Percentiles rank a stretch among this genome's conserved stretches.
These are phyloP conservation scores for Trifolium fragiferum DNA, from an alignment of 306 rosid genomes.

Conservation along the genomic window DNA sequence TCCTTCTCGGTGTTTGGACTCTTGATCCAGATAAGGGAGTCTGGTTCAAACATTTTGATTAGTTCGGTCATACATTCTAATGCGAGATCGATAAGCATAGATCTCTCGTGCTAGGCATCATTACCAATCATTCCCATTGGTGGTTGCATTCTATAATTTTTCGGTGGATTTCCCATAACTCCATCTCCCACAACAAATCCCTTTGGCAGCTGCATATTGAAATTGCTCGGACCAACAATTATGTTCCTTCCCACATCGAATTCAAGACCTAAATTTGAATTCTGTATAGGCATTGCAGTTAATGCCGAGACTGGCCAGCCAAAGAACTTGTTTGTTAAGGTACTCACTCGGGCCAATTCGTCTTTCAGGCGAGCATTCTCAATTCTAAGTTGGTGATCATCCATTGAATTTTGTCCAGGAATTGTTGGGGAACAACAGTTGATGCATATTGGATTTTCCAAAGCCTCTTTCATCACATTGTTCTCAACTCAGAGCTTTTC, in stretches of 20 bases:
- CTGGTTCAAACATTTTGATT: too few relatives aligned
- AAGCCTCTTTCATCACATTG: slow-evolving; percentile 66
- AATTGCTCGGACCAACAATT: slow-evolving; percentile 48
- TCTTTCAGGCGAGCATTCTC: slow-evolving; percentile 83
- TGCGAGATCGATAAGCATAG: too few relatives aligned
- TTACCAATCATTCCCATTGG: slow-evolving; percentile 52
- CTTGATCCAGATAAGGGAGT: too few relatives aligned
- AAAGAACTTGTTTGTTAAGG: slow-evolving; percentile 63
- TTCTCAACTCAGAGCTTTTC: slow-evolving; percentile 91
- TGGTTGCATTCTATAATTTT: slow-evolving; percentile 46
- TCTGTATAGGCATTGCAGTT: slow-evolving; percentile 43
- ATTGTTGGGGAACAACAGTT: slow-evolving; percentile 83
- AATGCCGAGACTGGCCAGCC: slow-evolving; percentile 67
- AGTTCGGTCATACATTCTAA: too few relatives aligned
- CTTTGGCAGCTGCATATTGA: slow-evolving; percentile 49
- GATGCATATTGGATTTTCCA: slow-evolving; percentile 69
- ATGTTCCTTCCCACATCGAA: slow-evolving; percentile 75
- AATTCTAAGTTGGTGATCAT: slow-evolving; percentile 78
- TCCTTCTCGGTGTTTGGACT: too few relatives aligned
- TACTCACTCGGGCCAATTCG: slow-evolving; percentile 64
- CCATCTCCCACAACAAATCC: slow-evolving; percentile 74
- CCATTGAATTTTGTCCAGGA: slow-evolving; percentile 76
- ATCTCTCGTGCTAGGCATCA: slow-evolving; percentile 51
- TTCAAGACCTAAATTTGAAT: slow-evolving; percentile 57
- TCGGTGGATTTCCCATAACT: slow-evolving; percentile 36